Percentiles rank a stretch among this genome's conserved stretches.
Conservation (phyloP, 495 filamentous ascomycete species). For the Penicillium odoratum region DNA sequence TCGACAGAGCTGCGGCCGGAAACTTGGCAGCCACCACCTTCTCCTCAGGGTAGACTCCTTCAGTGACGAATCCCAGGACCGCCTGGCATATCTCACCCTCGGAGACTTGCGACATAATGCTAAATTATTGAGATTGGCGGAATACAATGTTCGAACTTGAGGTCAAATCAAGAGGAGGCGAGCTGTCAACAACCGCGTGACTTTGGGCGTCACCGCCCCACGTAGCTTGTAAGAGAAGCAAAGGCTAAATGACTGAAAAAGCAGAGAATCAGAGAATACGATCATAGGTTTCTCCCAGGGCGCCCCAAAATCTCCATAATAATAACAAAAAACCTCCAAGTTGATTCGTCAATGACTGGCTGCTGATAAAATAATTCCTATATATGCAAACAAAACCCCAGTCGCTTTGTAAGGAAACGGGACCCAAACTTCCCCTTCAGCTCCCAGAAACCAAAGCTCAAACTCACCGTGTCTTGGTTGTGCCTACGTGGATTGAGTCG, state of each 20-base stretch:
- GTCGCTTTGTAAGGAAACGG: slow-evolving; percentile 31
- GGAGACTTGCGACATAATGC: slow-evolving; percentile 10
- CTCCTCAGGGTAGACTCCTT: slow-evolving; percentile 75
- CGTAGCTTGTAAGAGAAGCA: slow-evolving; percentile 5
- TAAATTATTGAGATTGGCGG: slow-evolving; percentile 1
- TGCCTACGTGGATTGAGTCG: slow-evolving; percentile 31
- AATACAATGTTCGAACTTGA: neutral
- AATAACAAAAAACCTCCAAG: neutral
- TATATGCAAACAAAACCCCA: slow-evolving; percentile 2
- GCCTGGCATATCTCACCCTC: slow-evolving; percentile 57
- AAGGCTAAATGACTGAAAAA: slow-evolving; percentile 2
- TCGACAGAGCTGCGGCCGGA: slow-evolving; percentile 55
- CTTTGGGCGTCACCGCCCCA: slow-evolving; percentile 34
- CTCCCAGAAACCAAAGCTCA: slow-evolving; percentile 12
- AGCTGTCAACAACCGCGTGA: slow-evolving; percentile 33
- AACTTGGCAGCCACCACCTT: slow-evolving; percentile 63
- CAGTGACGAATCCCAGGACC: slow-evolving; percentile 69
- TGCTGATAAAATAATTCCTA: slow-evolving; percentile 7
- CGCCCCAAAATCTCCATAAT: neutral
- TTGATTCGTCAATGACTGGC: slow-evolving; percentile 3
- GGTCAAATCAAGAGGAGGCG: slow-evolving; percentile 10
- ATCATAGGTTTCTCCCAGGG: neutral
- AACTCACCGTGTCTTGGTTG: slow-evolving; percentile 38
- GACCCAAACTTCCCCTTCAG: slow-evolving; percentile 30
- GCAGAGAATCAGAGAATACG: neutral